Conservation (phyloP, 768 basidiomycete species). For the Lactarius trivialis region DNA sequence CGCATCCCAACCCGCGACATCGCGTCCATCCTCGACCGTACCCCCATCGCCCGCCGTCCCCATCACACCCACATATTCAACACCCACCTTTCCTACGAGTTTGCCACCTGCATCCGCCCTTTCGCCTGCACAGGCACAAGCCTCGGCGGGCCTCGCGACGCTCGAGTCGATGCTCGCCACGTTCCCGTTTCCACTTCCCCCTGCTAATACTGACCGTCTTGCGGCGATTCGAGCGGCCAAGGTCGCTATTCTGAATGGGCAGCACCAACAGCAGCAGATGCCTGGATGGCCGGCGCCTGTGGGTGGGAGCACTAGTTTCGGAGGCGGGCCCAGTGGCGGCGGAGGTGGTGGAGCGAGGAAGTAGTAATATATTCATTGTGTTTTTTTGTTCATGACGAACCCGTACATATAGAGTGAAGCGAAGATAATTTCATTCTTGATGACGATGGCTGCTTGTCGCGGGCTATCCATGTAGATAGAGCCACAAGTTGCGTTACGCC, state of each 20-base stretch:
- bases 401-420: not conserved
- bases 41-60: not conserved
- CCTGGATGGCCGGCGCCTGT: not conserved
- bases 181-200: not conserved
- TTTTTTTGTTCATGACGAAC: not conserved
- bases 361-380: not conserved
- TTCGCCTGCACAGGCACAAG: not conserved
- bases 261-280: not conserved
- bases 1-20: not conserved
- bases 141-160: not conserved
- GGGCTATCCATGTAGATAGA: too few species aligned
- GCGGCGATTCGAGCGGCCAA: conserved; percentile 10
- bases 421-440: not conserved
- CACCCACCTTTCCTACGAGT: not conserved
- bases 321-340: not conserved
- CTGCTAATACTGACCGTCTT: not conserved
- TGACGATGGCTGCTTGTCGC: not conserved
- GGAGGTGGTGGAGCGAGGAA: not conserved
- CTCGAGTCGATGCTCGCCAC: not conserved
- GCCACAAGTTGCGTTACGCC: too few species aligned
- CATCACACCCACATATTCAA: not conserved
- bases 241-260: conserved; percentile 1
- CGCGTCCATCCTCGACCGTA: not conserved
- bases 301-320: not conserved
- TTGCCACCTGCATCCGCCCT: not conserved